Conservation (phyloP, 768 basidiomycete genomes). For the Boletus subparvulus region DNA sequence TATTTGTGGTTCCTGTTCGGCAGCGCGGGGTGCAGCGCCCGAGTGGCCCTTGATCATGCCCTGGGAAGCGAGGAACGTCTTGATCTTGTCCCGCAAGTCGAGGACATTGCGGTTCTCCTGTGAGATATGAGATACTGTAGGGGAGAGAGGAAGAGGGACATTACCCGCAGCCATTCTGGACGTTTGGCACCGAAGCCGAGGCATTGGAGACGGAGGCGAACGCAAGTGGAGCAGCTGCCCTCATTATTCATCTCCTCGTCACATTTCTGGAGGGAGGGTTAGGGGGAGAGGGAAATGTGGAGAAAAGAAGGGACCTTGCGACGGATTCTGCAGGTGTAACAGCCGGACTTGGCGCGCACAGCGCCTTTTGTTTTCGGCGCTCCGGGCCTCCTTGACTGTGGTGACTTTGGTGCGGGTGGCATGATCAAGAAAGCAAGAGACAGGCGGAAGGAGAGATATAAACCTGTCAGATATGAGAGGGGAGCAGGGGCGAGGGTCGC, state of each 20-base stretch:
- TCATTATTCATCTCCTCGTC: constrained; percentile 66
- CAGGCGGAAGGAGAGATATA: not conserved
- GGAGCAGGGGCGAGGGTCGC: constrained; percentile 17
- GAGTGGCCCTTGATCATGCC: constrained; percentile 91
- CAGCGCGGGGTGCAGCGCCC: constrained; percentile 58
- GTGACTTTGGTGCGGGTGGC: constrained; percentile 43
- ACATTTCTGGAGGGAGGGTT: constrained; percentile 61
- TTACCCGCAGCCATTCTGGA: constrained; percentile 80
- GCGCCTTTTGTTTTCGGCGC: constrained; percentile 77
- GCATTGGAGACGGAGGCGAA: constrained; percentile 78
- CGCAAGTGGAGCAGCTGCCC: constrained; percentile 72
- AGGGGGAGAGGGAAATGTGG: constrained; percentile 7
- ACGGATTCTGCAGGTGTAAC: constrained; percentile 85
- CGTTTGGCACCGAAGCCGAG: constrained; percentile 84
- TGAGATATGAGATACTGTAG: constrained; percentile 12
- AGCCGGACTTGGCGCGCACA: constrained; percentile 83
- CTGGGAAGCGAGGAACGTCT: constrained; percentile 72
- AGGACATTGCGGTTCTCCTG: constrained; percentile 71
- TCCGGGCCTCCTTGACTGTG: constrained; percentile 43
- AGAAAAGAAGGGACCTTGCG: constrained; percentile 59
- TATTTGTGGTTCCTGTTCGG: constrained; percentile 57
- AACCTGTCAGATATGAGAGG: not conserved
- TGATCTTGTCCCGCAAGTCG: constrained; percentile 74
- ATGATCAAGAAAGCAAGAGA: constrained; percentile 11
- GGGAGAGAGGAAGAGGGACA: not conserved